Conservation (phyloP, 208 protist species). For the Crithidia thermophila region DNA sequence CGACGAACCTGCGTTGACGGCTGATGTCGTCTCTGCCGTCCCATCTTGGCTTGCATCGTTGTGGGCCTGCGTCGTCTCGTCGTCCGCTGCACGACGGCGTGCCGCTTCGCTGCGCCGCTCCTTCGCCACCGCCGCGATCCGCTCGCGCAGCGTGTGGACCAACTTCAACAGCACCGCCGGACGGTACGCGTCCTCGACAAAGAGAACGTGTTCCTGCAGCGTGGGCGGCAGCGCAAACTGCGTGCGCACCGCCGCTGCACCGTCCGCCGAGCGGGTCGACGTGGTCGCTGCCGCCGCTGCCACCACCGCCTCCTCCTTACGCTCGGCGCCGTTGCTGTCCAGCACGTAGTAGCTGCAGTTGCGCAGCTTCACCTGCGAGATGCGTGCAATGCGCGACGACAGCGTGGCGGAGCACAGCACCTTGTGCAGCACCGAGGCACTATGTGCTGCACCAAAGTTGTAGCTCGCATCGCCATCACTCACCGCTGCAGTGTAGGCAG, state of each 20-base stretch:
- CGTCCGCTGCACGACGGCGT: conserved; percentile 10
- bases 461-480: conserved; percentile 2
- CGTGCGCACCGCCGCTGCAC: conserved; percentile 38
- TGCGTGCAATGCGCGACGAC: conserved; percentile 82
- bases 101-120: conserved; percentile 4
- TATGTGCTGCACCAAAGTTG: conserved; percentile 10
- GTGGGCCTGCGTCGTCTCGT: conserved; percentile 20
- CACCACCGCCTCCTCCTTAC: conserved; percentile 28
- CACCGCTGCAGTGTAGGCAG: neutral
- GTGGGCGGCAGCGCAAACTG: conserved; percentile 82
- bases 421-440: conserved; percentile 56
- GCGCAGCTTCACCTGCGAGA: conserved; percentile 81
- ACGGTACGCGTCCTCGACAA: conserved; percentile 81
- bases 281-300: neutral
- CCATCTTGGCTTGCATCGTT: conserved; percentile 27
- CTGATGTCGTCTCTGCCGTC: neutral
- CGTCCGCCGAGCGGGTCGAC: neutral
- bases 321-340: conserved; percentile 68
- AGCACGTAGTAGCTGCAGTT: conserved; percentile 87
- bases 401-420: conserved; percentile 91
- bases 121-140: conserved; percentile 18
- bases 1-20: neutral
- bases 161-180: conserved; percentile 89
- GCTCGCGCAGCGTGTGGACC: conserved; percentile 48
- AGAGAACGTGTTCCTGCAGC: conserved; percentile 86